phyloP scores from a whole-genome alignment of 169 alveolate species.

The Perkinsus chesapeaki region DNA sequence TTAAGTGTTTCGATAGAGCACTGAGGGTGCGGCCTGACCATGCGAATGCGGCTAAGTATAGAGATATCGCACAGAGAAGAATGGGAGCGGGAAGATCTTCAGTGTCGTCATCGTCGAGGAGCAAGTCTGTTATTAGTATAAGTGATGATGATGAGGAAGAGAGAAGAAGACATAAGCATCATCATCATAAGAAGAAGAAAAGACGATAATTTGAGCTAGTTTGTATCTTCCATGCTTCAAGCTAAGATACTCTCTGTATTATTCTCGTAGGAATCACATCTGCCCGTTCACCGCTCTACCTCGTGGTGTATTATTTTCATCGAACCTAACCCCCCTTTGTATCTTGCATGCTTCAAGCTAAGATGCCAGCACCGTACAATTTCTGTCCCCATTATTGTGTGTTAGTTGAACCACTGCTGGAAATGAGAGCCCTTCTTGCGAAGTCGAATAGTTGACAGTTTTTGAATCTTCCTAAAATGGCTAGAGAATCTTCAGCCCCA shows the following conservation, averaged over 20 bases:
- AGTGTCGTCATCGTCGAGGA: not conserved
- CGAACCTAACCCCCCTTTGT: too few relatives aligned
- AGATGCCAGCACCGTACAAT: not conserved
- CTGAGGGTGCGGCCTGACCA: not conserved
- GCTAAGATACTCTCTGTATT: not conserved
- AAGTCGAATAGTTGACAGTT: not conserved
- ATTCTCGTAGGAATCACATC: not conserved
- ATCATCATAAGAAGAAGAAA: not conserved
- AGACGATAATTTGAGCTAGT: not conserved
- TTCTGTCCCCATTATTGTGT: too few relatives aligned
- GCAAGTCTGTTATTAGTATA: not conserved
- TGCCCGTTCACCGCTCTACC: too few relatives aligned
- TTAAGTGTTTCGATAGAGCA: not conserved
- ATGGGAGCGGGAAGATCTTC: not conserved
- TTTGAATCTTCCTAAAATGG: not conserved
- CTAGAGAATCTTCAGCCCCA: not conserved
- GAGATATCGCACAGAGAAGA: not conserved
- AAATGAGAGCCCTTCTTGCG: too few relatives aligned
- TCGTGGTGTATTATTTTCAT: too few relatives aligned
- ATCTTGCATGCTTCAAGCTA: not conserved
- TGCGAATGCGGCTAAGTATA: not conserved
- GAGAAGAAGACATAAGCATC: not conserved
- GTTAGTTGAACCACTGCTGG: too few relatives aligned
- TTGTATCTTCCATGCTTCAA: not conserved
- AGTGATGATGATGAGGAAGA: not conserved